Base-by-base conservation (phyloP, 73 alveolate genomes). In the Paramecium biaurelia region DNA sequence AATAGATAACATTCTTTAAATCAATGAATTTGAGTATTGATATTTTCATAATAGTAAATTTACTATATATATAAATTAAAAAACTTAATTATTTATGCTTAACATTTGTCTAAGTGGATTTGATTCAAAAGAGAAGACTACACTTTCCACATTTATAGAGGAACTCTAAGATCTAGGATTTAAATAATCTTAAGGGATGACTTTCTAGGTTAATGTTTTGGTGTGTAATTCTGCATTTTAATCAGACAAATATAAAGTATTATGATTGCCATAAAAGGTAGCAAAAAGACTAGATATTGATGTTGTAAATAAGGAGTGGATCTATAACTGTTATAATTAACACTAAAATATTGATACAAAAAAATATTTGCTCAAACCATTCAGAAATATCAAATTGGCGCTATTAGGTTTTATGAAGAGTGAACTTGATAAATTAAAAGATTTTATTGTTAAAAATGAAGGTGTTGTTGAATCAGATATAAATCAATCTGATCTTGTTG, bases 211-310 rank as follows among this genome's bases (percentile, higher is more conserved):
- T 23, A 72, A 72, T 72, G 86, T 72, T 12, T 37, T 72, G 18
- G 58, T 72, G 37, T 35, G 84, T 18, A 63, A 63, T 63, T 23
- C 84, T 3, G 68, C 68, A 18, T 63, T 32, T 41, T 12, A 21
- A 12, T 63, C 45, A 30, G 84, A 63, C 8, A 63, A 63, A 63
- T 63, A 63, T 63, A 63, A 32, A 63, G 84, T 63, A 63, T 47
- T 79, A 42, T 18, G 56, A 38, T 45, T 24, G 74, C 30, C 32
- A 79, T 30, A 18, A 42, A 79, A 79, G 90, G 74, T 79, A 79
- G 90, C 90, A 42, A 79, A 79, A 79, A 79, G 45, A 41, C 23
- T 79, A 30, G 28, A 79, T 24, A 45, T 79, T 43, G 90, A 79
- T 79, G 90, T 79, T 1, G 90, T 79, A 38, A 24, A 28, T 41